Conservation (phyloP, 768 basidiomycete genomes). For the Hygrocybe coccinea region DNA sequence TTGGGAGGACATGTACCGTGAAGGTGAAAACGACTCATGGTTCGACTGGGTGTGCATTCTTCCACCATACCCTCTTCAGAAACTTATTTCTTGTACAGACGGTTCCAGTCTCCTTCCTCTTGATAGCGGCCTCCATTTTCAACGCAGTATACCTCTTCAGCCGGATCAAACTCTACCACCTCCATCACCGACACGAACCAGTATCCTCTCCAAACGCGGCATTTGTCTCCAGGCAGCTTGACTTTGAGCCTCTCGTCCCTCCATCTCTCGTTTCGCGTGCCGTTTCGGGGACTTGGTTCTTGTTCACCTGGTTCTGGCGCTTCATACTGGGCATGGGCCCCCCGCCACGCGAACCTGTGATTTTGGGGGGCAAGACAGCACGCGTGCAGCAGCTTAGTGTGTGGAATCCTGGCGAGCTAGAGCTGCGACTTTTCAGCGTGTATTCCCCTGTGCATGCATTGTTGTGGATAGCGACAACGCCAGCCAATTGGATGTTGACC, state of each 20-base stretch:
- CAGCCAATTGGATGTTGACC: conserved; percentile 75
- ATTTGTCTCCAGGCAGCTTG: conserved; percentile 55
- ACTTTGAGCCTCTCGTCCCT: conserved; percentile 40
- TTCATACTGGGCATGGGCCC: conserved; percentile 63
- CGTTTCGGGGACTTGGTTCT: conserved; percentile 43
- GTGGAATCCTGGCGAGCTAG: conserved; percentile 72
- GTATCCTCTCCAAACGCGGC: conserved; percentile 66
- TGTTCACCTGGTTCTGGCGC: conserved; percentile 53
- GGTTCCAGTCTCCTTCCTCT: conserved; percentile 52
- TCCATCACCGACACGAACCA: conserved; percentile 58
- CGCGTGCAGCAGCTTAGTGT: conserved; percentile 73
- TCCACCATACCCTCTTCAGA: conserved; percentile 5
- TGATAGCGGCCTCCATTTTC: conserved; percentile 49
- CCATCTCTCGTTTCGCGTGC: conserved; percentile 46
- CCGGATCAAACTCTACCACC: conserved; percentile 62
- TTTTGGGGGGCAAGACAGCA: conserved; percentile 36
- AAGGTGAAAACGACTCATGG: conserved; percentile 60
- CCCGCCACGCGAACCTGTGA: conserved; percentile 33
- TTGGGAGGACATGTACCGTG: conserved; percentile 76
- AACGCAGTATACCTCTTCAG: conserved; percentile 69
- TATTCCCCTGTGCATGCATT: conserved; percentile 77
- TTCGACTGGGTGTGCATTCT: conserved; percentile 66
- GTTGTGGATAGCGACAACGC: conserved; percentile 65
- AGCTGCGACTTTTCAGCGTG: conserved; percentile 62
- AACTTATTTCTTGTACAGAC: conserved; percentile 41